Percentiles rank a stretch among this genome's conserved stretches.
These are phyloP conservation scores for Penicillium sp. DNA, from an alignment of 2,329 filamentous ascomycete species.

Conservation along the genomic window DNA sequence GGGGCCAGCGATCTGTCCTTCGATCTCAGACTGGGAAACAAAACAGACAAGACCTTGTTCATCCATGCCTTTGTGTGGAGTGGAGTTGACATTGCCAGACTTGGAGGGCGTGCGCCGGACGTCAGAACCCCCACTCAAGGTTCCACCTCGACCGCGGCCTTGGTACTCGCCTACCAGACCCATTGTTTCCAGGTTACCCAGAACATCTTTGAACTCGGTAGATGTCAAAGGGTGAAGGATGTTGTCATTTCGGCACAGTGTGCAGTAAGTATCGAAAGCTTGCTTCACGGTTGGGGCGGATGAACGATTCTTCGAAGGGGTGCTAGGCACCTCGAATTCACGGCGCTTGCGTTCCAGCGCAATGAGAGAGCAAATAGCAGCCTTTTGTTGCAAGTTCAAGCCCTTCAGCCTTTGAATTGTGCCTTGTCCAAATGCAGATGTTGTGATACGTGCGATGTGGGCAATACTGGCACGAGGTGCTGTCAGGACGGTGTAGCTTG, in stretches of 20 bases:
- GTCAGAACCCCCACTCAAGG: slow-evolving; percentile 45
- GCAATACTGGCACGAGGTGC: slow-evolving; percentile 86
- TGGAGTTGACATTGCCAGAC: slow-evolving; percentile 58
- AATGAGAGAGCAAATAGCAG: slow-evolving; percentile 82
- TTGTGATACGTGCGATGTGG: slow-evolving; percentile 88
- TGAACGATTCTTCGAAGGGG: slow-evolving; percentile 60
- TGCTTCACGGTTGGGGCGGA: slow-evolving; percentile 76
- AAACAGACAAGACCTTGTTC: slow-evolving; percentile 77
- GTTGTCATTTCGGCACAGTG: slow-evolving; percentile 82
- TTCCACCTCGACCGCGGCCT: slow-evolving; percentile 68
- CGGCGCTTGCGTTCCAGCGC: slow-evolving; percentile 73
- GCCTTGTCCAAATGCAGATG: slow-evolving; percentile 85
- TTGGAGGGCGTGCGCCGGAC: slow-evolving; percentile 67
- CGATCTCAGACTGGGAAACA: slow-evolving; percentile 76
- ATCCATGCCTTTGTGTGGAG: slow-evolving; percentile 57
- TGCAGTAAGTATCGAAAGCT: slow-evolving; percentile 79
- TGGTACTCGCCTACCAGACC: slow-evolving; percentile 71
- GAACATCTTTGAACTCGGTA: slow-evolving; percentile 91
- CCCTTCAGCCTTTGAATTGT: slow-evolving; percentile 78
- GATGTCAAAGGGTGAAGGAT: slow-evolving; percentile 83
- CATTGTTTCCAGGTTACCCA: slow-evolving; percentile 83
- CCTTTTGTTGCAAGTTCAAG: slow-evolving; percentile 94
- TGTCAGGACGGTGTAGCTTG: slow-evolving; percentile 67
- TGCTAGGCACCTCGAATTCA: slow-evolving; percentile 43
- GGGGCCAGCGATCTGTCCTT: slow-evolving; percentile 62